Percentiles rank a stretch among this genome's conserved stretches.
These are phyloP conservation scores for Kodamaea arcana DNA, from an alignment of 1,139 yeast species.

Conservation along the genomic window DNA sequence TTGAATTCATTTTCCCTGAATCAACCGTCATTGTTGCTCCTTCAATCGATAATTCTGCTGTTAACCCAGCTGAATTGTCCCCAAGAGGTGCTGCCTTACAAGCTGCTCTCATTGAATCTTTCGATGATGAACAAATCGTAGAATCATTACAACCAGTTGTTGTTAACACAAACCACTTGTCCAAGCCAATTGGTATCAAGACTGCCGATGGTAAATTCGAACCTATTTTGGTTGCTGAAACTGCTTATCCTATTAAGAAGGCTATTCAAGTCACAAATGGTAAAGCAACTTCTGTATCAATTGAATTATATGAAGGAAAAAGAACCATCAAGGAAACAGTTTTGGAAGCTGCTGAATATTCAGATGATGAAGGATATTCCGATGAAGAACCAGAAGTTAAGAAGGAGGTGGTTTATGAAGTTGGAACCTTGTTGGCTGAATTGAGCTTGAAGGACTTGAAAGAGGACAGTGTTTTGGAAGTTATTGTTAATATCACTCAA, in stretches of 20 bases:
- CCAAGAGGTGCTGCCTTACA: slow-evolving; percentile 97
- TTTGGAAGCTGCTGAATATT: slow-evolving; percentile 52
- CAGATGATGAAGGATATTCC: slow-evolving; percentile 41
- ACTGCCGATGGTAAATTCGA: slow-evolving; percentile 69
- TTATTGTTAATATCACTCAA: slow-evolving; percentile 76
- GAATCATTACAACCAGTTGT: slow-evolving; percentile 86
- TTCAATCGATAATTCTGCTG: slow-evolving; percentile 66
- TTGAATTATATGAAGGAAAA: slow-evolving; percentile 83
- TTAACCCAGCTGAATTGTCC: slow-evolving; percentile 84
- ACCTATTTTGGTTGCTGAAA: slow-evolving; percentile 74
- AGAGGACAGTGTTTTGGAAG: slow-evolving; percentile 68
- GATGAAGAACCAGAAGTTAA: slow-evolving; percentile 69
- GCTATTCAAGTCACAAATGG: slow-evolving; percentile 64
- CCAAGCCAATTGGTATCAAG: slow-evolving; percentile 81
- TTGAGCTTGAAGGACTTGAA: slow-evolving; percentile 70
- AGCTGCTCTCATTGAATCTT: slow-evolving; percentile 80
- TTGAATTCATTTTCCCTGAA: slow-evolving; percentile 77
- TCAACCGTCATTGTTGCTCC: slow-evolving; percentile 76
- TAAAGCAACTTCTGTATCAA: slow-evolving; percentile 53
- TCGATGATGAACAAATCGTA: slow-evolving; percentile 80
- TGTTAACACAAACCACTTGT: slow-evolving; percentile 82
- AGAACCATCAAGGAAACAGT: slow-evolving; percentile 74
- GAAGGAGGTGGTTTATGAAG: slow-evolving; percentile 68
- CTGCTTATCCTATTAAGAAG: slow-evolving; percentile 90
- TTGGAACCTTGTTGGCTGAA: slow-evolving; percentile 76